Base-by-base conservation (phyloP, 768 basidiomycete genomes). In the Boletus subcaerulescens region DNA sequence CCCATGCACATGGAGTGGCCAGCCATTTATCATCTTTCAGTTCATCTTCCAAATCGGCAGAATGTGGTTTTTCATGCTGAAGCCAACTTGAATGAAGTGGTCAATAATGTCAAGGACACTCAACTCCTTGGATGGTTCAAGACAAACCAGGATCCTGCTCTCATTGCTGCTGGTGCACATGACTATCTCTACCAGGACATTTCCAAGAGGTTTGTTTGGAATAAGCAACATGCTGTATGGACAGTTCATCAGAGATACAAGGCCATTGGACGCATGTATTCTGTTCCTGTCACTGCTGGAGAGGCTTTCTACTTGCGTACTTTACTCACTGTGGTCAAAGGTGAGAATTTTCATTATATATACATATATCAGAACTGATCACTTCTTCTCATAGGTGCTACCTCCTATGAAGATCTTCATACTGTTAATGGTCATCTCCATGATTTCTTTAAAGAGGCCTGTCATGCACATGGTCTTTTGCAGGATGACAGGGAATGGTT, bases 401-500 rank as follows among this genome's bases (percentile, higher is more conserved):
- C 32, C 3, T 51, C 36, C 7, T 54, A 38, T 58, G 48, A 58
- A 12, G 1, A 55, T n/a, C 49, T 58, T 17, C 3, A 4, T 13
- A 56, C 58, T 49, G 17, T 50, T 1, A 13, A 60, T 53, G 45
- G 52, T 3, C 29, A 61, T 3, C 35, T 59, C 0, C 59, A 69
- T 65, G 48, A 56, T 0, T 73, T 72, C 1, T 81, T 75, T 45
- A 61, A 67, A 31, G 73, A 70, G 1, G 77, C 78, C 3, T 82
- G 80, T 50, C n/a, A 66, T 15, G 70, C 71, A 20, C 44, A 49
- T 5, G 78, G 77, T 1, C 70, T 82, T 0, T 64, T 82, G 6
- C 70, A 78, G 18, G 73, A 80, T 71, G 75, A 83, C 60, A 60
- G 60, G n/a, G 79, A 83, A 59, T 81, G 77, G 75, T 15, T 61